Evolutionary conservation across 2,329 filamentous ascomycete genomes (phyloP), one percentile per base, ranked within the genome.

Genomic region (Cladophialophora exuberans): DNA sequence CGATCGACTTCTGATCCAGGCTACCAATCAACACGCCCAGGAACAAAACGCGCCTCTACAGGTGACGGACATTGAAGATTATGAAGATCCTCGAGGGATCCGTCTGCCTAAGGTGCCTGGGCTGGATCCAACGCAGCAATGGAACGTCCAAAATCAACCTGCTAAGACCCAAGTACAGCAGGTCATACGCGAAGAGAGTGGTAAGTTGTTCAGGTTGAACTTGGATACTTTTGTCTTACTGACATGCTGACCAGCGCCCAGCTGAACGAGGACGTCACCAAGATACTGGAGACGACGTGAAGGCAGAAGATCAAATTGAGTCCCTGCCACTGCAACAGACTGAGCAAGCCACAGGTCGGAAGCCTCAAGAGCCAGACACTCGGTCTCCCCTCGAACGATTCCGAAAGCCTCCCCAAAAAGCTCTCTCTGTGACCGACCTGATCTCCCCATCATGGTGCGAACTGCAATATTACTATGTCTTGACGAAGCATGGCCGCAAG

Each of bases 391-490:
- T 97, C 2, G 81, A 90, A 59, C 84, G 88, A 28, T 96, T 96
- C 65, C 86, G 92, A 31, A 84, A 84, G 1, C 85, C 82, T 52
- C 90, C 90, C 0, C 86, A 81, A 66, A 93, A 90, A 67, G 84
- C 89, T 0, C 79, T 97, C 6, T 90, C 89, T 0, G 94, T 97
- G 1, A 91, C 89, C 2, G 94, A 99, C 70, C 75, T 97, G 20
- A 84, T 92, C 0, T 88, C 90, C 1, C 92, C 92, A 2, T 87
- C 92, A 6, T 99, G 94, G 94, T 99, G 94, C 70, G 93, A 99
- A 72, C 72, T 97, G 56, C 92, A 97, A 70, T 95, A 96, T 66
- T 91, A 85, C 78, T 97, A 95, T 73, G 89, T 85, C 0, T 79
- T 99, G 51, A 89, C 86, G 2, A 85, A 83, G 51, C 83, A 87